phyloP scores from a whole-genome alignment of 352 stramenopile species.

The Vaucheria bursata region DNA sequence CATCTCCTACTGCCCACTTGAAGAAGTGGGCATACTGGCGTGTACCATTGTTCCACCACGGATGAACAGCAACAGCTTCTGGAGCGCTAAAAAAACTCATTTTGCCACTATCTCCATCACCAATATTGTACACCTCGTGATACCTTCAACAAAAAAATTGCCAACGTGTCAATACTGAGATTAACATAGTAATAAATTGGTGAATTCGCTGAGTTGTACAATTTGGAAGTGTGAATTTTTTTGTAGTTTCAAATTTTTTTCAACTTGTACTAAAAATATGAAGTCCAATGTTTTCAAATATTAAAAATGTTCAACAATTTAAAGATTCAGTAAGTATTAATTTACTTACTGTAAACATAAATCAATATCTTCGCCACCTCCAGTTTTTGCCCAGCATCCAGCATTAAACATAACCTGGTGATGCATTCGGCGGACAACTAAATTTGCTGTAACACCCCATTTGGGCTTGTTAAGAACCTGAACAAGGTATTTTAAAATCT shows the following conservation, averaged over 20 bases:
- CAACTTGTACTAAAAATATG: too few relatives aligned
- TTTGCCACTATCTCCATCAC: not conserved
- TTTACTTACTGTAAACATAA: constrained; percentile 35
- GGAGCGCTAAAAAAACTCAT: not conserved
- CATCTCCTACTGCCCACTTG: constrained; percentile 28
- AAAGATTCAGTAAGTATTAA: too few relatives aligned
- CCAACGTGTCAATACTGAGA: too few relatives aligned
- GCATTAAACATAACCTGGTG: constrained; percentile 15
- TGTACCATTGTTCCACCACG: constrained; percentile 20
- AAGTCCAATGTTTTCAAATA: too few relatives aligned
- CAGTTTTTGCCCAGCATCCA: constrained; percentile 28
- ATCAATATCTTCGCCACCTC: constrained; percentile 40
- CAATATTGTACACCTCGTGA: too few relatives aligned
- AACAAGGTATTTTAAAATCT: not conserved
- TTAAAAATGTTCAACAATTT: too few relatives aligned
- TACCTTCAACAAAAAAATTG: too few relatives aligned
- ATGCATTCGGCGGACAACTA: constrained; percentile 8
- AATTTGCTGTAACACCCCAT: constrained; percentile 43
- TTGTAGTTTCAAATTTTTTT: too few relatives aligned
- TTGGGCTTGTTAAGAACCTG: constrained; percentile 9
- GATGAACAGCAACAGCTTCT: constrained; percentile 18
- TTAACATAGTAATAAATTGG: too few relatives aligned
- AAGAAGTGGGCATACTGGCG: constrained; percentile 32
- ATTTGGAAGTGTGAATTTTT: too few relatives aligned
- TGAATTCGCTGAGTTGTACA: too few relatives aligned